Evolutionary conservation across 768 basidiomycete genomes (phyloP).

Genomic region (Dictyophora rubrovolvata): DNA sequence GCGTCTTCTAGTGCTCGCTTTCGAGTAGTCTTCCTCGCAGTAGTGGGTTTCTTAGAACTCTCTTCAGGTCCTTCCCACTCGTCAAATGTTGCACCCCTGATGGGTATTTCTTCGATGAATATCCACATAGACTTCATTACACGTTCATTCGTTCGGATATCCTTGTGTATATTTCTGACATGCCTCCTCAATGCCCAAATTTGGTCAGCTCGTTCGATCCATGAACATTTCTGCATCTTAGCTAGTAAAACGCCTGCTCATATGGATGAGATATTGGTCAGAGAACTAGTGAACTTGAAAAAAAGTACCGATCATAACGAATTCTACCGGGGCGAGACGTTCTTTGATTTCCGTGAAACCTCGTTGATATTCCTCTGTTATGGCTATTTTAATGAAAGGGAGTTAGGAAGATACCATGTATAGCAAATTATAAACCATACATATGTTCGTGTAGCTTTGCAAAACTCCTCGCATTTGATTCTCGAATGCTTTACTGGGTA

Average conservation of each 20-base stretch:
- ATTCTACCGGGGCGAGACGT: slow-evolving; percentile 63
- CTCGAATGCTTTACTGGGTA: slow-evolving; percentile 41
- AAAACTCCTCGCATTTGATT: slow-evolving; percentile 43
- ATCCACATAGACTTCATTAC: slow-evolving; percentile 52
- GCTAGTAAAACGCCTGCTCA: slow-evolving; percentile 57
- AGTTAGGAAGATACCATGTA: not conserved
- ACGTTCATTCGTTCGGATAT: slow-evolving; percentile 52
- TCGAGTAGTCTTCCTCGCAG: too few relatives aligned
- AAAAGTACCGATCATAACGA: slow-evolving; percentile 66
- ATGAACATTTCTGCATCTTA: slow-evolving; percentile 31
- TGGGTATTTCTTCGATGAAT: slow-evolving; percentile 34
- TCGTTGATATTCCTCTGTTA: slow-evolving; percentile 25
- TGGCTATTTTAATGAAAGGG: slow-evolving; percentile 42
- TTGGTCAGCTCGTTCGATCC: slow-evolving; percentile 41
- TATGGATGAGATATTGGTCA: not conserved
- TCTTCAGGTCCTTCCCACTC: slow-evolving; percentile 5
- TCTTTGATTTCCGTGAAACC: slow-evolving; percentile 46
- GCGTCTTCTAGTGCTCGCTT: too few relatives aligned
- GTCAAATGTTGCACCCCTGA: not conserved
- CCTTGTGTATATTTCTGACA: slow-evolving; percentile 46
- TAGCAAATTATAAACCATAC: slow-evolving; percentile 7
- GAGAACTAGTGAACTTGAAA: not conserved
- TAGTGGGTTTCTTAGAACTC: not conserved
- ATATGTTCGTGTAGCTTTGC: slow-evolving; percentile 22
- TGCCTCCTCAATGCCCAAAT: slow-evolving; percentile 46